Evolutionary conservation across 495 filamentous ascomycete species (phyloP).

Genomic region (Immersiella caudata): DNA sequence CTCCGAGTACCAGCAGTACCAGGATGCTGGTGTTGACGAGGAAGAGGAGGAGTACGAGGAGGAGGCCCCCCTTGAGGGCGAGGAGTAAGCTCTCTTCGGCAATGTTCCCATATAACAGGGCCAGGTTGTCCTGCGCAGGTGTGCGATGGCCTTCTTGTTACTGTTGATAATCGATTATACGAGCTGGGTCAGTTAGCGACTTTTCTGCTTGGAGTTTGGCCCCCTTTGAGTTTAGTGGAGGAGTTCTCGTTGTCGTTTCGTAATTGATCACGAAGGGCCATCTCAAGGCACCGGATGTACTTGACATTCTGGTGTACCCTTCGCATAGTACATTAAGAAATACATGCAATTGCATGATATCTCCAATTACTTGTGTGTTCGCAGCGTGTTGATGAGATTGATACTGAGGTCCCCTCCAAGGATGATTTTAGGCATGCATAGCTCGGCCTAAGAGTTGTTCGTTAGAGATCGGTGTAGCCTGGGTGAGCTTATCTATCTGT

Average conservation of each 20-base stretch:
- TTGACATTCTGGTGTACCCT: conserved; percentile 24
- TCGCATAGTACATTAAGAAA: conserved; percentile 28
- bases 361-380: neutral
- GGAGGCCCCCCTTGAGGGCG: conserved; percentile 57
- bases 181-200: conserved; percentile 20
- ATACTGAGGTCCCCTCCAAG: too few relatives aligned
- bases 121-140: neutral
- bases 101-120: conserved; percentile 2
- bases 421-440: too few relatives aligned
- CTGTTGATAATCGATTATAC: conserved; percentile 20
- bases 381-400: neutral
- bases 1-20: conserved; percentile 99
- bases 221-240: conserved; percentile 19
- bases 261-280: conserved; percentile 27
- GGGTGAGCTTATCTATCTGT: too few relatives aligned
- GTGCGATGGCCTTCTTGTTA: conserved; percentile 13
- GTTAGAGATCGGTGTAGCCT: too few relatives aligned
- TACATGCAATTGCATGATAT: conserved; percentile 30
- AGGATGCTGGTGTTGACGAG: conserved; percentile 87
- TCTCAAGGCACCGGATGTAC: conserved; percentile 27
- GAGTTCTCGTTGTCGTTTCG: conserved; percentile 25
- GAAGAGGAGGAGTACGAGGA: conserved; percentile 69
- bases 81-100: conserved; percentile 44
- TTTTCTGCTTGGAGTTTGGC: conserved; percentile 15
- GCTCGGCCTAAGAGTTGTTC: too few relatives aligned